A percentile compares a stretch with the other conserved stretches of the same genome.
Evolutionary conservation across 345 rosid species (phyloP).

Genomic region (Balakata baccata): DNA sequence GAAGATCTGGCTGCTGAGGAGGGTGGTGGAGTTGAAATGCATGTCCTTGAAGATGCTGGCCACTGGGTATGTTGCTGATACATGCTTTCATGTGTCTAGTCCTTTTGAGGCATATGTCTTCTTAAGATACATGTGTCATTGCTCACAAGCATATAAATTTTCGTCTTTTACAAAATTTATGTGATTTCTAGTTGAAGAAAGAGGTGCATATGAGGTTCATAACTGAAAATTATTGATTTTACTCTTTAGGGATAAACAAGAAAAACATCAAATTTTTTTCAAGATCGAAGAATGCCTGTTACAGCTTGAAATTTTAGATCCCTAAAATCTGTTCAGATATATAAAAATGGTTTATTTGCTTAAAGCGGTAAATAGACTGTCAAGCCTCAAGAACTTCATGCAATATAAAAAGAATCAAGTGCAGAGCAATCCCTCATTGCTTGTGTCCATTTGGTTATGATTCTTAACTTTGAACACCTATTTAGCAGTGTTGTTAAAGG

Average conservation of each 20-base stretch:
- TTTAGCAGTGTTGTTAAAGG: too few relatives aligned
- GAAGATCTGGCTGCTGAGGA: constrained; percentile 82
- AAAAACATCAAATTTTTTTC: not conserved
- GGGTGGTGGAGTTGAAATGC: constrained; percentile 93
- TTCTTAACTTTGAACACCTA: not conserved
- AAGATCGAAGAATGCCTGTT: not conserved
- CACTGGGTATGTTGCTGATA: constrained; percentile 64
- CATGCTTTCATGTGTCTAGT: constrained; percentile 6
- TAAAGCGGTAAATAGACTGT: not conserved
- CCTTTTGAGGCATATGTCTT: not conserved
- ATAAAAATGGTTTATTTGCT: not conserved
- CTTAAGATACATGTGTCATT: not conserved
- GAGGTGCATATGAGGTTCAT: too few relatives aligned
- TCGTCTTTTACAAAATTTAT: too few relatives aligned
- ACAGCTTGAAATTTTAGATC: not conserved
- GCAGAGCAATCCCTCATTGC: not conserved
- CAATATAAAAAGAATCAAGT: not conserved
- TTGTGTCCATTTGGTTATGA: not conserved
- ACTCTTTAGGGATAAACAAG: not conserved
- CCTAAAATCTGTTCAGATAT: not conserved
- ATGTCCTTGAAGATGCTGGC: constrained; percentile 95
- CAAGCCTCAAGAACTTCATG: not conserved
- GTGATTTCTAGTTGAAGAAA: too few relatives aligned
- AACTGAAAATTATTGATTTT: not conserved
- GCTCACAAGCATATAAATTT: not conserved